Conservation (phyloP, 805 yeast genomes). For the Myxozyma neglecta region DNA sequence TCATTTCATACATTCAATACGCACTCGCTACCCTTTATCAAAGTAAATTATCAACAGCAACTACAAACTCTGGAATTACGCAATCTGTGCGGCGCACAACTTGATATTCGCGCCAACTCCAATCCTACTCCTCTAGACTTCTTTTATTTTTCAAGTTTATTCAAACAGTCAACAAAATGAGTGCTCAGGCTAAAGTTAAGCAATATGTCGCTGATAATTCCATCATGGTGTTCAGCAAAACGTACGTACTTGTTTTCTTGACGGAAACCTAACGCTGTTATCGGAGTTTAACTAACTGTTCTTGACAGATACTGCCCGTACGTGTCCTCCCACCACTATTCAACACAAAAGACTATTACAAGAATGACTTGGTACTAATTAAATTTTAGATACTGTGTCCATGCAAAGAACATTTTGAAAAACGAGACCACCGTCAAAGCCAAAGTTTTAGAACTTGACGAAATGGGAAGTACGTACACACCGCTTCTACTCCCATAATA, state of each 20-base stretch:
- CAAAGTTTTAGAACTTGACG: slow-evolving; percentile 41
- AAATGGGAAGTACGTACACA: slow-evolving; percentile 15
- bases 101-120: too few relatives aligned
- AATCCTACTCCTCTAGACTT: neutral
- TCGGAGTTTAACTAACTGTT: slow-evolving; percentile 17
- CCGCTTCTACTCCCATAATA: neutral
- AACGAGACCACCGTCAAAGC: slow-evolving; percentile 44
- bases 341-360: neutral
- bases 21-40: too few relatives aligned
- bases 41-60: too few relatives aligned
- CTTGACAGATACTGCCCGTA: slow-evolving; percentile 27
- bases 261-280: slow-evolving; percentile 42
- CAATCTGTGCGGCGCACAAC: too few relatives aligned
- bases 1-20: too few relatives aligned
- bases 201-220: slow-evolving; percentile 62
- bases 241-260: slow-evolving; percentile 60
- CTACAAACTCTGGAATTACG: too few relatives aligned
- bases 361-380: neutral
- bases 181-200: slow-evolving; percentile 43
- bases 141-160: neutral
- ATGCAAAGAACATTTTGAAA: slow-evolving; percentile 47
- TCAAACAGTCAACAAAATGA: neutral
- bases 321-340: neutral
- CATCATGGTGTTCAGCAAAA: slow-evolving; percentile 78
- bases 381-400: slow-evolving; percentile 41